Base-by-base conservation (phyloP, 1,139 yeast genomes). In the Protomyces macrosporus region DNA sequence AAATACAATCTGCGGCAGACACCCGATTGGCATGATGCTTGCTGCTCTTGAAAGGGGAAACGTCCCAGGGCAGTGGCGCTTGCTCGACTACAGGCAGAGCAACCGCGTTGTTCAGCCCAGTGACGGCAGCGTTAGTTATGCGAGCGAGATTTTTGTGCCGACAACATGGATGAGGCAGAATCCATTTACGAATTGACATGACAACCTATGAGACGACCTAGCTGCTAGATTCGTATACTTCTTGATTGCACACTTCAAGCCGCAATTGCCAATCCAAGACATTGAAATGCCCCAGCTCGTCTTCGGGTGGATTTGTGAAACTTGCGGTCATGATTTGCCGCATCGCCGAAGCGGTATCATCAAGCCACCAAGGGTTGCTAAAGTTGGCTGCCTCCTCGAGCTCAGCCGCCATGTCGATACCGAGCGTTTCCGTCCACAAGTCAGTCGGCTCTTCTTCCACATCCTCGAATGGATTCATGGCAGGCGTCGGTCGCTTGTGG, bases 1-100 rank as follows among this genome's bases (percentile, higher is more conserved):
- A 0, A 91, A 93, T 74, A 95, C 98, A 0, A 88, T 93, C 33
- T 95, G 99, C 74, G 99, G 99, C 0, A 88, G 91, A 67, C 86
- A 83, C 67, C 97, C 98, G 0, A 78, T 93, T 51, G 81, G 84
- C 1, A 79, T 90, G 10, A 73, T 91, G 45, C 74, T 90, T 63
- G 76, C 78, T 52, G 75, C 87, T 9, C 71, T 85, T 69, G 85
- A 83, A 70, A 69, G 51, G 30, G 70, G 71, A 6, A 69, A 69
- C 35, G 51, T 7, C 62, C 58, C 34, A 34, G 69, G 67, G 40
- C 65, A 61, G 64, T 83, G 90, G 70, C 72, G 81, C 37, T 90
- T 97, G 96, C 78, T 87, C 23, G 90, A 89, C 0, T 93, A 93
- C 72, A 78, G 87, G 0, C 98, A 93, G 74, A 88, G 96, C 71